Evolutionary conservation across 2,329 filamentous ascomycete species (phyloP).

Genomic region (Sporothrix euskadiensis): DNA sequence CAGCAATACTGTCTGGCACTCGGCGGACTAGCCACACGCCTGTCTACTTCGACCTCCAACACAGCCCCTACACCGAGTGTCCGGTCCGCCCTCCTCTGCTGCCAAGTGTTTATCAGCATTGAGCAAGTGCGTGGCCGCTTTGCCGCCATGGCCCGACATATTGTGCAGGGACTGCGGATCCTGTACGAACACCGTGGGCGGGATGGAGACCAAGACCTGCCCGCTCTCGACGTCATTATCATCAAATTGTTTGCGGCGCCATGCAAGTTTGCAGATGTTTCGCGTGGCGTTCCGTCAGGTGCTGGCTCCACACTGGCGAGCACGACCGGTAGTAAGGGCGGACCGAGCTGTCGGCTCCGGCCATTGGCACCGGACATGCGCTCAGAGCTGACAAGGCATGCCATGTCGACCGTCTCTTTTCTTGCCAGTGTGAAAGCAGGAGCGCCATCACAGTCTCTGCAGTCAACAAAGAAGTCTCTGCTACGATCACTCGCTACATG

Average conservation of each 20-base stretch:
- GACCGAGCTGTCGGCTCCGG: not conserved
- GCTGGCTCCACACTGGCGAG: not conserved
- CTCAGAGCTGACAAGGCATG: not conserved
- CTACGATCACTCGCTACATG: not conserved
- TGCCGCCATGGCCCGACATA: not conserved
- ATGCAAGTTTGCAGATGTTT: not conserved
- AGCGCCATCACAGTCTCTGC: not conserved
- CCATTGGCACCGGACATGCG: not conserved
- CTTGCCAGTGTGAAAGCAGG: not conserved
- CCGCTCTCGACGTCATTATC: not conserved
- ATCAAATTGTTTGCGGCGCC: not conserved
- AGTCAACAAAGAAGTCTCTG: not conserved
- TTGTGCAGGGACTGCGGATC: not conserved
- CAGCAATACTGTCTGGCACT: not conserved
- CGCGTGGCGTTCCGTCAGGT: not conserved
- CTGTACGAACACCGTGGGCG: not conserved
- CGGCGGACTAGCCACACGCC: not conserved
- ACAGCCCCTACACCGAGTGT: too few species aligned
- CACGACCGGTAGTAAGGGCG: not conserved
- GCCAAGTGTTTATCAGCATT: not conserved
- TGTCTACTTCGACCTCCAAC: not conserved
- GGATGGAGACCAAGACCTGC: not conserved
- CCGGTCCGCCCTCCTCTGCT: not conserved
- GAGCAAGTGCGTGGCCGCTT: not conserved
- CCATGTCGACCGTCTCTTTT: not conserved